Evolutionary conservation across 192 early-diverging fungal species (phyloP), one percentile per base, ranked within the genome.

Genomic region (Coemansia sp.): DNA sequence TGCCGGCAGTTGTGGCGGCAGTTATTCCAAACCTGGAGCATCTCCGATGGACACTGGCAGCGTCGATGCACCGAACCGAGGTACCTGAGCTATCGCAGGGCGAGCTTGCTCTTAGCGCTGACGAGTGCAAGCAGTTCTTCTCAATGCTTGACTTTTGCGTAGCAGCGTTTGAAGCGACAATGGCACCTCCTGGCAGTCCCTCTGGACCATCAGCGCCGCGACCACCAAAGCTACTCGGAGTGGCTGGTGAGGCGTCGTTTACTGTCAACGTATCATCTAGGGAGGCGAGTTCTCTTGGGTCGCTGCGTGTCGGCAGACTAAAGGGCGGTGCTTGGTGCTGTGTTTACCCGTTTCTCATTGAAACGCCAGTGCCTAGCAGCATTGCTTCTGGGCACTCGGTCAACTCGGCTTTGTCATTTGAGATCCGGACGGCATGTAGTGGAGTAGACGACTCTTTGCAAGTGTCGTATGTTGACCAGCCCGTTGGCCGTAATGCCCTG

Each of bases 21-120:
- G 57, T 70, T 4, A 59, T 82, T 70, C 70, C 80, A 33, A 82
- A 82, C 64, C 65, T 74, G 24, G 79, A 82, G 67, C 75, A 77
- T 36, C 52, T 77, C 42, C 75, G 79, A 13, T 64, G 72, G 65
- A 54, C 72, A 20, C 57, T 82, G 22, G 79, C 79, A 27, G 43
- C 72, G 7, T 34, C 66, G 47, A 82, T 82, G 75, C 60, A 41
- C 43, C 67, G 79, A 15, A 71, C 62, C 15, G 68, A 72, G 4
- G 72, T 64, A 1, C 49, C 43, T 6, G 42, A 66, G 29, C 63
- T 77, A 40, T 29, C 75, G 13, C 43, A 34, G 1, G 63, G 70
- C 42, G 68, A 82, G 55, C 69, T 82, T n/a, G 72, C 72, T 18
- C 36, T 82, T n/a, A 46, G 57, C 10, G 66, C 51, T 5, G 40